Evolutionary conservation across 208 protist genomes (phyloP), one percentile per base, ranked within the genome.

Genomic region (Leptomonas seymouri): DNA sequence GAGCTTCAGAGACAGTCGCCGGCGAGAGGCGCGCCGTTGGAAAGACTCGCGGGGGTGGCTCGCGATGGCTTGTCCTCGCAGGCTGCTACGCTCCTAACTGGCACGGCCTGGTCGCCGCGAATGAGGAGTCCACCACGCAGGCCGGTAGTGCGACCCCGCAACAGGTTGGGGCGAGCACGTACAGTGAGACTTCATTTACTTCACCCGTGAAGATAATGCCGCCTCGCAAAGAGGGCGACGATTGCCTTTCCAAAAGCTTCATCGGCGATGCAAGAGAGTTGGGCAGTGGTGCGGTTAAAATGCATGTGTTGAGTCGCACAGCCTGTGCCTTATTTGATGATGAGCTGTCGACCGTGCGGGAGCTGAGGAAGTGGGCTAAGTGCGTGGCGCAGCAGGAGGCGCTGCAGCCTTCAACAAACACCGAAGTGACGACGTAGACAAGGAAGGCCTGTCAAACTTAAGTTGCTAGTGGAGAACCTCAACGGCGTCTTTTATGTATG

Each of bases 361-460:
- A 80, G 55, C 67, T 80, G 36, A 54, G 60, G n/a, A 71, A 70
- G 53, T 80, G 74, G 74, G 74, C 74, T 1, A 50, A 30, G 3
- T 57, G 49, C 34, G 49, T 61, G 39, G 67, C 61, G 36, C 58
- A 49, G 28, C 54, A 61, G 21, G 67, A 67, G 59, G 39, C 30
- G 18, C 48, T 74, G 20, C 45, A 64, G 67, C 74, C 74, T 1
- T 64, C 53, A 11, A 80, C 74, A 15, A 49, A 73, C 5, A 80
- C 74, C 5, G 74, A 80, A 34, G 74, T 80, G 44, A 74, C 58
- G 20, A 80, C 74, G 30, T 78, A 64, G 39, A 27, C 3, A 11
- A n/a, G 44, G 18, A 15, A 51, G 20, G 21, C 14, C 11, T 64
- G 31, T 30, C 42, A 30, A 5, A 11, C n/a, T 39, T 9, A 39